A percentile compares a stretch with the other conserved stretches of the same genome.
Conservation (phyloP, 768 basidiomycete genomes). For the Boletus coccyginus region DNA sequence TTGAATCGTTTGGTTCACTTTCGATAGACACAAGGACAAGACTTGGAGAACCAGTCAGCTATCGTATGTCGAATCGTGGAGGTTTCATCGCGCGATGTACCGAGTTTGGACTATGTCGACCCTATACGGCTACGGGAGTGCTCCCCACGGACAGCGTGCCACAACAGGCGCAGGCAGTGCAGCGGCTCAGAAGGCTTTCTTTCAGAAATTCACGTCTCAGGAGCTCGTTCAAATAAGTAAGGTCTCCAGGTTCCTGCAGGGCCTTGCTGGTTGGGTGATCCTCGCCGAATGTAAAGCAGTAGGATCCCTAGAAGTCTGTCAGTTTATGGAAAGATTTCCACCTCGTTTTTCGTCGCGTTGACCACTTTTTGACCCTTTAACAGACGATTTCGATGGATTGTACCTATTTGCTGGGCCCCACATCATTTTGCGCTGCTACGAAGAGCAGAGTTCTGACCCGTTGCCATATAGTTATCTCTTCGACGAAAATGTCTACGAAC, state of each 20-base stretch:
- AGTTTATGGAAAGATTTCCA: background rate
- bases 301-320: slow-evolving; percentile 13
- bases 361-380: background rate
- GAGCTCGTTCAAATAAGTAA: slow-evolving; percentile 18
- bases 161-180: background rate
- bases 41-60: slow-evolving; percentile 6
- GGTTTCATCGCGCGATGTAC: slow-evolving; percentile 14
- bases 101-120: slow-evolving; percentile 8
- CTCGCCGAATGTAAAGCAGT: background rate
- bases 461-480: background rate
- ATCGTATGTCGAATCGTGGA: slow-evolving; percentile 13
- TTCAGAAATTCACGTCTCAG: slow-evolving; percentile 13
- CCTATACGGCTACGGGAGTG: slow-evolving; percentile 2
- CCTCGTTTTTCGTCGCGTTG: background rate
- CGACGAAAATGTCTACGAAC: background rate
- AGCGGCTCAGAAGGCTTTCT: slow-evolving; percentile 10
- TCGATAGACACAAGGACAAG: slow-evolving; percentile 11
- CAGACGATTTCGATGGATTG: slow-evolving; percentile 14
- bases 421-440: slow-evolving; percentile 14
- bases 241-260: slow-evolving; percentile 4
- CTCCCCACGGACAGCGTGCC: background rate
- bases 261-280: slow-evolving; percentile 4
- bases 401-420: slow-evolving; percentile 18
- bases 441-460: slow-evolving; percentile 10
- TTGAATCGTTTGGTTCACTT: background rate